Evolutionary conservation across 176 grass and related monocot species (phyloP).

Genomic region (Tillandsia leiboldiana): DNA sequence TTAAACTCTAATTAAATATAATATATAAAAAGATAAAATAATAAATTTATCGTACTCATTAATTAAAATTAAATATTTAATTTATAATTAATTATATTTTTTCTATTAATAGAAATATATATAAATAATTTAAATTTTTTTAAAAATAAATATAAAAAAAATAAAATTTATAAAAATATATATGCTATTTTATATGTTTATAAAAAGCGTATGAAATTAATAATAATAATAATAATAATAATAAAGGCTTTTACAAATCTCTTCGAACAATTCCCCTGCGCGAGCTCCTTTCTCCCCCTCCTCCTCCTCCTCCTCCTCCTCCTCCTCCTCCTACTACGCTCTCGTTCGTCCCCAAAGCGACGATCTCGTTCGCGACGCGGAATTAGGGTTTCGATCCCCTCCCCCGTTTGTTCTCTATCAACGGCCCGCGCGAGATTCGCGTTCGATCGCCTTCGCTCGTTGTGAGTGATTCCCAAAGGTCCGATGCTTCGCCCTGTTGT

Average conservation of each 20-base stretch:
- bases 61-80: too few species aligned
- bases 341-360: neutral
- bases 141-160: too few species aligned
- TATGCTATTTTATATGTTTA: too few species aligned
- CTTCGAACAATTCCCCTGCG: neutral
- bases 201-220: too few species aligned
- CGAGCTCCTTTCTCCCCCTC: neutral
- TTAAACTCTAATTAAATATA: too few species aligned
- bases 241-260: neutral
- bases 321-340: neutral
- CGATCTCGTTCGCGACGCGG: neutral
- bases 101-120: too few species aligned
- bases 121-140: too few species aligned
- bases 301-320: neutral
- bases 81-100: too few species aligned
- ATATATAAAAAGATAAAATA: too few species aligned
- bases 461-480: neutral
- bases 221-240: neutral
- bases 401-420: neutral
- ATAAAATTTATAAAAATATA: too few species aligned
- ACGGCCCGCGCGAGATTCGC: neutral
- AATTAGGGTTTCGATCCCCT: neutral
- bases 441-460: constrained; percentile 6
- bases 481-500: neutral
- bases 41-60: too few species aligned